Conservation (phyloP, 2,329 filamentous ascomycete genomes). For the Colletotrichum graminicola region DNA sequence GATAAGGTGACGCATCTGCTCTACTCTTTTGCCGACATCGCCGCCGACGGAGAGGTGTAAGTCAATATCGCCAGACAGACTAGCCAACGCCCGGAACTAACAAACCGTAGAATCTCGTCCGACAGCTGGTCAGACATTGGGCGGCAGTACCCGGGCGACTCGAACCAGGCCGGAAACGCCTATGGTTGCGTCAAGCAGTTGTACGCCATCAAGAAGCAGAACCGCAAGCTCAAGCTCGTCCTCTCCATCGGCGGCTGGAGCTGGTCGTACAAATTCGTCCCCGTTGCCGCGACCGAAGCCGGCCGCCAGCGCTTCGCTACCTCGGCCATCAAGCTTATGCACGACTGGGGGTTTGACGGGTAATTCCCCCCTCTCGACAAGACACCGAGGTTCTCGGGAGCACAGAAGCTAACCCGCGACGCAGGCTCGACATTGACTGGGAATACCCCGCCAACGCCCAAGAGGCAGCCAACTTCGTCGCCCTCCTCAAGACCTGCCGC, state of each 20-base stretch:
- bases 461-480: conserved; percentile 58
- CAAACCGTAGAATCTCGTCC: conserved; percentile 60
- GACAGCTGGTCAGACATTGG: conserved; percentile 74
- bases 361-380: neutral
- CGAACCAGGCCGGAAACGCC: conserved; percentile 71
- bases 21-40: conserved; percentile 67
- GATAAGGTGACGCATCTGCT: conserved; percentile 80
- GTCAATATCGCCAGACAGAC: conserved; percentile 41
- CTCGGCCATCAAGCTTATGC: conserved; percentile 76
- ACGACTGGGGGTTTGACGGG: conserved; percentile 72
- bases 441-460: conserved; percentile 60
- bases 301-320: conserved; percentile 76
- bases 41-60: conserved; percentile 60
- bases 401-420: neutral
- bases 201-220: conserved; percentile 78
- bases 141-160: conserved; percentile 77
- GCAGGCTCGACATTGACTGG: conserved; percentile 67
- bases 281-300: conserved; percentile 69
- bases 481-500: conserved; percentile 58
- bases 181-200: conserved; percentile 86
- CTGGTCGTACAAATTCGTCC: conserved; percentile 77
- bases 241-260: conserved; percentile 87
- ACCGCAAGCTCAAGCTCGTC: conserved; percentile 83
- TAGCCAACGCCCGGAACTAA: conserved; percentile 18
- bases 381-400: neutral